phyloP scores from a whole-genome alignment of 306 rosid species.

The Ammopiptanthus mongolicus region DNA sequence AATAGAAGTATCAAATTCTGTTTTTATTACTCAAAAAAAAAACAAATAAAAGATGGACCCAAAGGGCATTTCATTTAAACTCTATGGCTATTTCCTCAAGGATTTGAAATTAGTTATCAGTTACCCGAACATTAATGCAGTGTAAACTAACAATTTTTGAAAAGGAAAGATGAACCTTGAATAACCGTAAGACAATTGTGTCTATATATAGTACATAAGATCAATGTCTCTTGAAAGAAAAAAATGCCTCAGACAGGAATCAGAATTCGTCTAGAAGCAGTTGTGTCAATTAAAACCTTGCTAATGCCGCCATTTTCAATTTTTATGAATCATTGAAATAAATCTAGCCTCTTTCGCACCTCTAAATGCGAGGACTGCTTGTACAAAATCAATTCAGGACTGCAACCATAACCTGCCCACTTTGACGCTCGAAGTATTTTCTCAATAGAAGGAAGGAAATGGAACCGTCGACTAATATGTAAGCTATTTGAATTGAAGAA shows the following conservation, averaged over 20 bases:
- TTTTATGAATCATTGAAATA: not conserved
- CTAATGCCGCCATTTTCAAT: not conserved
- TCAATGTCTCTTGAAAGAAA: not conserved
- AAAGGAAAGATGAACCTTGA: too few relatives aligned
- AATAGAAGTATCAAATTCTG: too few relatives aligned
- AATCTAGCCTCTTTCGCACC: too few relatives aligned
- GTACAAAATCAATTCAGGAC: slow-evolving; percentile 1
- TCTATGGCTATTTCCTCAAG: too few relatives aligned
- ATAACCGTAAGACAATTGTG: too few relatives aligned
- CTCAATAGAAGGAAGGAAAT: slow-evolving; percentile 2
- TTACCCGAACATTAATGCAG: too few relatives aligned
- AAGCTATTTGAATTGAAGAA: not conserved
- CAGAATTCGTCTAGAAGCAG: not conserved
- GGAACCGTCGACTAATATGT: not conserved
- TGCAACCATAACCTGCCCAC: not conserved
- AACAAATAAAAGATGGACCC: too few relatives aligned
- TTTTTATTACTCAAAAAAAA: too few relatives aligned
- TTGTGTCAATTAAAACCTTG: not conserved
- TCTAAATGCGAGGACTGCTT: too few relatives aligned
- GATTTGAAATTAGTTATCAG: too few relatives aligned
- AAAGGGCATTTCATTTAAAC: too few relatives aligned
- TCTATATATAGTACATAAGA: not conserved
- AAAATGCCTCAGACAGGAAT: not conserved
- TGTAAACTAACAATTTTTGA: too few relatives aligned
- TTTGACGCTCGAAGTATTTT: not conserved